Evolutionary conservation across 2,329 filamentous ascomycete genomes (phyloP).

Genomic region (Chrysosporium keratinophilum): DNA sequence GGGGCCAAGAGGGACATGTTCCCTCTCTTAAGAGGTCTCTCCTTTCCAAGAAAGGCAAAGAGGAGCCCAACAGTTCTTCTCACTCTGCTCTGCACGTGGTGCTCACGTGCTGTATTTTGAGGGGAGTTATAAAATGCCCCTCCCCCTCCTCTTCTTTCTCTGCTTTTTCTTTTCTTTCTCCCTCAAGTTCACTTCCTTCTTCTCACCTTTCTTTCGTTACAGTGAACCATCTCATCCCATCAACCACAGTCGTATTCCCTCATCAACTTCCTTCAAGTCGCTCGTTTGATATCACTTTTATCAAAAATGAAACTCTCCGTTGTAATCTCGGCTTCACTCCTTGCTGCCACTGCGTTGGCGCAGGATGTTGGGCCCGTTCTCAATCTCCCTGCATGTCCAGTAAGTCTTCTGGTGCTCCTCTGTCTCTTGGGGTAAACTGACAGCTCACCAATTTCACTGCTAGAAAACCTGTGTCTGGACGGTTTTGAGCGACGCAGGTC

Average conservation of each 20-base stretch:
- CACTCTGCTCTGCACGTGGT: neutral
- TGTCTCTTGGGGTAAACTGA: neutral
- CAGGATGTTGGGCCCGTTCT: constrained; percentile 9
- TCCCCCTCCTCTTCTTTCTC: neutral
- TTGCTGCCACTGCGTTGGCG: constrained; percentile 5
- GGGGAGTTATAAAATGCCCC: neutral
- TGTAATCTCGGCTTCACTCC: neutral
- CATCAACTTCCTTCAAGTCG: neutral
- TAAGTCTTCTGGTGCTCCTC: neutral
- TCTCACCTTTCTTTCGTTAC: neutral
- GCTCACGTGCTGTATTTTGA: neutral
- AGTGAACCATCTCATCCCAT: neutral
- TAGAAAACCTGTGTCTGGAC: constrained; percentile 13
- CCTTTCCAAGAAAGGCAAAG: neutral
- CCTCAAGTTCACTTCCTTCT: neutral
- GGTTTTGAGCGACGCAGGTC: constrained; percentile 1
- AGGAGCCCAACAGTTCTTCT: neutral
- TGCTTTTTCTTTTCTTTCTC: neutral
- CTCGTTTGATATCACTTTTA: neutral
- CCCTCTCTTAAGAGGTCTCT: neutral
- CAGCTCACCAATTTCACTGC: neutral
- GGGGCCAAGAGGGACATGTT: too few relatives aligned
- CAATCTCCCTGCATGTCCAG: constrained; percentile 4
- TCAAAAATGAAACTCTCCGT: constrained; percentile 6
- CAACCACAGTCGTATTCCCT: neutral